These are phyloP conservation scores for Candida takata DNA, from an alignment of 805 yeast species.

Conservation along the genomic window DNA sequence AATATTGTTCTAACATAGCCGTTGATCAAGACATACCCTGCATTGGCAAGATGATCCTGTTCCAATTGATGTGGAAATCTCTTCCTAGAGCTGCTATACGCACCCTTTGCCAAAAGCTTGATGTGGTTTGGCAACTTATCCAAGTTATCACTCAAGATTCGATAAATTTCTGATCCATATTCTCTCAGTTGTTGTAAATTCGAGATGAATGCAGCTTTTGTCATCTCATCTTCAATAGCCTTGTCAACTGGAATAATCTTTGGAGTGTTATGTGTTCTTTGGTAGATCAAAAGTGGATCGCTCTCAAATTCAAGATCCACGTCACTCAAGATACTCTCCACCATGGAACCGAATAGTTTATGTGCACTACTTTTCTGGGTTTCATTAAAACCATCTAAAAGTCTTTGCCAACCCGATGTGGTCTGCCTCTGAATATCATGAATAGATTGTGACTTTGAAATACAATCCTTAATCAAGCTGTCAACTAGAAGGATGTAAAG, in stretches of 20 bases:
- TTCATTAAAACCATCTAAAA: slow-evolving; percentile 33
- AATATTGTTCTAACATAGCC: slow-evolving; percentile 44
- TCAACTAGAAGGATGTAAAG: slow-evolving; percentile 18
- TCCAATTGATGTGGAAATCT: slow-evolving; percentile 54
- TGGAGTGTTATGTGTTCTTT: slow-evolving; percentile 31
- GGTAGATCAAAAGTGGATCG: slow-evolving; percentile 61
- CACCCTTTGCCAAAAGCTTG: slow-evolving; percentile 44
- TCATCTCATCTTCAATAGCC: slow-evolving; percentile 77
- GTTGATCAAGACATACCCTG: slow-evolving; percentile 58
- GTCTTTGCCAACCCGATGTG: slow-evolving; percentile 36
- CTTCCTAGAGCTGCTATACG: slow-evolving; percentile 32
- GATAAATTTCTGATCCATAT: slow-evolving; percentile 52
- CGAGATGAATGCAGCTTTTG: slow-evolving; percentile 58
- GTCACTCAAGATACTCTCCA: slow-evolving; percentile 28
- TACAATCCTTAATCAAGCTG: slow-evolving; percentile 28
- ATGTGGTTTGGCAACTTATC: slow-evolving; percentile 49
- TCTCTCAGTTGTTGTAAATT: slow-evolving; percentile 76
- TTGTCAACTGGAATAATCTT: slow-evolving; percentile 43
- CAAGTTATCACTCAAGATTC: slow-evolving; percentile 38
- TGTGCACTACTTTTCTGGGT: slow-evolving; percentile 29
- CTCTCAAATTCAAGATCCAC: slow-evolving; percentile 60
- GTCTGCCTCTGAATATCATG: slow-evolving; percentile 18
- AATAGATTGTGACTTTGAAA: slow-evolving; percentile 26
- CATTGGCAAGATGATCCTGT: slow-evolving; percentile 53
- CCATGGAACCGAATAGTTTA: slow-evolving; percentile 31